phyloP scores from a whole-genome alignment of 2,329 filamentous ascomycete genomes.

The Aspergillus sojae region DNA sequence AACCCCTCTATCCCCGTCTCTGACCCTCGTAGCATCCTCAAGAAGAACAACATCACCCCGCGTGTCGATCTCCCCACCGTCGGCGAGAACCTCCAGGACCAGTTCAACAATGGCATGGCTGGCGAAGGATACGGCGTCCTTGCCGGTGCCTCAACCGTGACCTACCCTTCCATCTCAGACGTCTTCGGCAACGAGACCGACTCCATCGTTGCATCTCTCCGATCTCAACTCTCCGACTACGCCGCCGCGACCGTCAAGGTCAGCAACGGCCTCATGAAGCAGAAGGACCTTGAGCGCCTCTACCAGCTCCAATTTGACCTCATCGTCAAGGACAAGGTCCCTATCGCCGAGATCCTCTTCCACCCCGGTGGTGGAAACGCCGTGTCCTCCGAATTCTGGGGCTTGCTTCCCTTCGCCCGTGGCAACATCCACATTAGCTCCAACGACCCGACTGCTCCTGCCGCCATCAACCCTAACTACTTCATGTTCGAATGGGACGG shows the following conservation, averaged over 20 bases:
- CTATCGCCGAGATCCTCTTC: conserved; percentile 29
- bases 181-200: conserved; percentile 13
- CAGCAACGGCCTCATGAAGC: conserved; percentile 25
- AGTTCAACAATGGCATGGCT: conserved; percentile 12
- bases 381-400: conserved; percentile 28
- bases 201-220: conserved; percentile 1
- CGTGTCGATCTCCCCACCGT: conserved; percentile 42
- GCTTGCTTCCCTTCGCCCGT: conserved; percentile 30
- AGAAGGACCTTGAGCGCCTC: conserved; percentile 24
- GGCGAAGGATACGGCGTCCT: not conserved
- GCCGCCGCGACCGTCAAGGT: conserved; percentile 28
- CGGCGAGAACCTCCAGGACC: conserved; percentile 37
- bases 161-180: conserved; percentile 12
- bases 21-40: conserved; percentile 23
- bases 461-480: conserved; percentile 32
- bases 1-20: not conserved
- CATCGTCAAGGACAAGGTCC: conserved; percentile 28
- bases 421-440: conserved; percentile 31
- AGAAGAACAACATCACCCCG: conserved; percentile 28
- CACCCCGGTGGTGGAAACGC: conserved; percentile 20
- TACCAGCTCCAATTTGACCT: conserved; percentile 31
- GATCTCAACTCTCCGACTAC: conserved; percentile 15
- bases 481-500: conserved; percentile 28
- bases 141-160: conserved; percentile 6
- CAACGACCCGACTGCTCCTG: conserved; percentile 16